Conservation (phyloP, 169 alveolate species). For the Cystoisospora suis region DNA sequence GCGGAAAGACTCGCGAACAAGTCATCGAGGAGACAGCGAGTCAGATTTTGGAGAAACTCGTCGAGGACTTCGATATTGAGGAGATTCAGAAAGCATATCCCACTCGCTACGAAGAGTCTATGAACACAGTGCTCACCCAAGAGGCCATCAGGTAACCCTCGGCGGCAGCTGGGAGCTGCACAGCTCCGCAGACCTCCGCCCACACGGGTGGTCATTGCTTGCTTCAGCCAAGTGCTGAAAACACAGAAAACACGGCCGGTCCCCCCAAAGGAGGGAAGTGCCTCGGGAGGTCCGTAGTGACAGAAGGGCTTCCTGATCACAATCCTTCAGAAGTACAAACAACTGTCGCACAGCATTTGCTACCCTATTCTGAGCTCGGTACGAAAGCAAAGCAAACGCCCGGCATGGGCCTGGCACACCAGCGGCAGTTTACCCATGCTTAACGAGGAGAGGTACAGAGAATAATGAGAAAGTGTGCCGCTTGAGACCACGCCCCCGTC, state of each 20-base stretch:
- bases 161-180: neutral
- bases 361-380: neutral
- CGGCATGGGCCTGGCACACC: too few species aligned
- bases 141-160: constrained; percentile 83
- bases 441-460: too few species aligned
- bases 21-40: constrained; percentile 49
- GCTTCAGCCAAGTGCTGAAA: too few species aligned
- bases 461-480: too few species aligned
- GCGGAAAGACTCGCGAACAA: constrained; percentile 73
- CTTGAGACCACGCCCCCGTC: neutral
- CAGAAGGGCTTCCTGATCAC: too few species aligned
- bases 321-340: neutral
- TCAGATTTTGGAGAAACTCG: constrained; percentile 78
- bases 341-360: neutral
- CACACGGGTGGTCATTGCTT: too few species aligned
- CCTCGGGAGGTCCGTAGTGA: too few species aligned
- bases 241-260: too few species aligned
- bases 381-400: too few species aligned
- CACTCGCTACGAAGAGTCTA: constrained; percentile 88
- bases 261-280: too few species aligned
- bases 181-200: too few species aligned
- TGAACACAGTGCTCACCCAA: constrained; percentile 90
- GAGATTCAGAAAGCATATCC: constrained; percentile 85
- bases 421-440: too few species aligned
- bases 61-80: constrained; percentile 83